Evolutionary conservation across 495 filamentous ascomycete genomes (phyloP).

Genomic region (Lindgomyces ingoldianus): DNA sequence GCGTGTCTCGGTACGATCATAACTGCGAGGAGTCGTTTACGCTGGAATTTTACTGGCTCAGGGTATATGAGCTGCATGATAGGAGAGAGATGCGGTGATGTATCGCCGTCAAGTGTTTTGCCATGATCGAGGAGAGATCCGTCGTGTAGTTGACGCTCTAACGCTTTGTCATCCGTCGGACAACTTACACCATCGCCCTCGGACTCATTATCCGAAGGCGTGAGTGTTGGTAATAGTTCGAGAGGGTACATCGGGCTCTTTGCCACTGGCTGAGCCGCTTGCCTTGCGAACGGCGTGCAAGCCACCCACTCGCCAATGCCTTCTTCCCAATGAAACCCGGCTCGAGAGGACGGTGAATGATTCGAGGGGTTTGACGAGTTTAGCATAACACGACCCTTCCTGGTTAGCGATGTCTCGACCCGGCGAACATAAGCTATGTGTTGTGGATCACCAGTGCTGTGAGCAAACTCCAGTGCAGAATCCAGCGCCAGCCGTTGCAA

Average conservation of each 20-base stretch:
- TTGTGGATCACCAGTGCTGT: constrained; percentile 15
- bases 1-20: constrained; percentile 3
- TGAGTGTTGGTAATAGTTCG: constrained; percentile 17
- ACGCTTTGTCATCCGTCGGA: background rate
- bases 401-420: constrained; percentile 26
- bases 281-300: constrained; percentile 33
- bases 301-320: constrained; percentile 38
- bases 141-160: background rate
- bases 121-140: background rate
- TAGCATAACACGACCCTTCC: constrained; percentile 17
- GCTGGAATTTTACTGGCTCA: background rate
- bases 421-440: constrained; percentile 25
- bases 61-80: background rate
- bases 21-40: constrained; percentile 12
- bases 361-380: constrained; percentile 5
- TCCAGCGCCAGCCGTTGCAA: constrained; percentile 31
- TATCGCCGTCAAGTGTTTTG: background rate
- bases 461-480: constrained; percentile 27
- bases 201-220: background rate
- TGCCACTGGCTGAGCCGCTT: constrained; percentile 15
- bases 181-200: background rate
- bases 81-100: constrained; percentile 11
- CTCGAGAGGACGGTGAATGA: constrained; percentile 13
- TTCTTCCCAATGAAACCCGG: constrained; percentile 36
- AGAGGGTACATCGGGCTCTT: constrained; percentile 12